Evolutionary conservation across 2,329 filamentous ascomycete species (phyloP).

Genomic region (Hymenoscyphus occultus): DNA sequence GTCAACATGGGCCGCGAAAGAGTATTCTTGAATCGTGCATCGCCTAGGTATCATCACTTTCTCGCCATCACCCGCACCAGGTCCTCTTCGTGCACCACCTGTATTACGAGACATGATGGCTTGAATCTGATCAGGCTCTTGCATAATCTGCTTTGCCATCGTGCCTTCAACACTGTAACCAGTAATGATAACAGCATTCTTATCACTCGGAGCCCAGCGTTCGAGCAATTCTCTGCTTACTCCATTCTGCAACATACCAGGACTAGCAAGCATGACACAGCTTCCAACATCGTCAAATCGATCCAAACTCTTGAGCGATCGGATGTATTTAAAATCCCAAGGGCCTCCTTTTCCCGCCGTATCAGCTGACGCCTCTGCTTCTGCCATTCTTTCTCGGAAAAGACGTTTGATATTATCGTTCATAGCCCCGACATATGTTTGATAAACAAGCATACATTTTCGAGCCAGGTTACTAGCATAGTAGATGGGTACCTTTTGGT

Average conservation of each 20-base stretch:
- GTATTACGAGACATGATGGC: constrained; percentile 81
- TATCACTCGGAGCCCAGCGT: constrained; percentile 91
- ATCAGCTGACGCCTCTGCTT: constrained; percentile 78
- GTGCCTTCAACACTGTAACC: constrained; percentile 98
- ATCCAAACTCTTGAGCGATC: constrained; percentile 87
- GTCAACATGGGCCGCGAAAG: constrained; percentile 95
- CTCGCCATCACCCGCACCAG: constrained; percentile 65
- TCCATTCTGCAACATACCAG: constrained; percentile 97
- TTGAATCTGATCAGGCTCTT: constrained; percentile 91
- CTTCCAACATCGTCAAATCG: constrained; percentile 93
- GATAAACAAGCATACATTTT: constrained; percentile 98
- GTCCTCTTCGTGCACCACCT: constrained; percentile 58
- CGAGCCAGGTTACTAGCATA: constrained; percentile 93
- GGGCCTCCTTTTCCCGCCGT: constrained; percentile 74
- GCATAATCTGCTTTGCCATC: constrained; percentile 94
- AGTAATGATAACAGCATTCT: constrained; percentile 98
- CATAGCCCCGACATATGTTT: constrained; percentile 97
- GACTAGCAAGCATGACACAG: constrained; percentile 95
- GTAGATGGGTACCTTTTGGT: constrained; percentile 90
- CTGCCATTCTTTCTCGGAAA: constrained; percentile 89
- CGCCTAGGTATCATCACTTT: constrained; percentile 88
- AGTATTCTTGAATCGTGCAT: constrained; percentile 91
- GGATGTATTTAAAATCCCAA: constrained; percentile 95
- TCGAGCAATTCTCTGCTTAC: constrained; percentile 91
- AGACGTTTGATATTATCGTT: constrained; percentile 98